A percentile compares a stretch with the other conserved stretches of the same genome.
phyloP scores from a whole-genome alignment of 2,329 filamentous ascomycete genomes.

The Ophiostoma ulmi region DNA sequence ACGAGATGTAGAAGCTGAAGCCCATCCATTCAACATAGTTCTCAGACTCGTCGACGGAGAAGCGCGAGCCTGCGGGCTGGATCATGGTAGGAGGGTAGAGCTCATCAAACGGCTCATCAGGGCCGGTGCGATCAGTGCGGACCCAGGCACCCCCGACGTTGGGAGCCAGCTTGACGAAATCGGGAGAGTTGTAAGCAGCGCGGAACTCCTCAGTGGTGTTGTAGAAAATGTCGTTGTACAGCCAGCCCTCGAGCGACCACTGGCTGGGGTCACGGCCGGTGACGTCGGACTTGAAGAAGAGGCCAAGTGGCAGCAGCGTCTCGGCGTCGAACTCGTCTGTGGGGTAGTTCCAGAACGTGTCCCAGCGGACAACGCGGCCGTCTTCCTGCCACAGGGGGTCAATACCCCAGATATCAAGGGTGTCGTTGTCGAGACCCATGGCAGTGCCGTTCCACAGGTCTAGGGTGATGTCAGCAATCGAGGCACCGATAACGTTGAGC shows the following conservation, averaged over 20 bases:
- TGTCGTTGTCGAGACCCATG: slow-evolving; percentile 40
- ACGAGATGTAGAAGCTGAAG: slow-evolving; percentile 48
- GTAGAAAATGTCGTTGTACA: slow-evolving; percentile 52
- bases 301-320: slow-evolving; percentile 43
- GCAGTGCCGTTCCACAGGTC: slow-evolving; percentile 42
- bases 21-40: slow-evolving; percentile 50
- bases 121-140: slow-evolving; percentile 39
- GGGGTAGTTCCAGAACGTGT: slow-evolving; percentile 41
- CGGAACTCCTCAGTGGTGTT: slow-evolving; percentile 45
- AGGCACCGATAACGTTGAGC: slow-evolving; percentile 35
- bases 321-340: slow-evolving; percentile 39
- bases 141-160: slow-evolving; percentile 47
- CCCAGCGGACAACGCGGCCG: slow-evolving; percentile 44
- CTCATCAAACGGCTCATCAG: slow-evolving; percentile 35
- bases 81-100: slow-evolving; percentile 37
- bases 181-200: slow-evolving; percentile 39
- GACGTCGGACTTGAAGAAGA: slow-evolving; percentile 44
- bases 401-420: slow-evolving; percentile 39
- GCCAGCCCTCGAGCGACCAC: slow-evolving; percentile 50
- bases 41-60: slow-evolving; percentile 39
- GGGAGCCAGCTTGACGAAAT: slow-evolving; percentile 44
- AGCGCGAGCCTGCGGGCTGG: slow-evolving; percentile 39
- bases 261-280: slow-evolving; percentile 47
- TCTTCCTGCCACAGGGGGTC: slow-evolving; percentile 41
- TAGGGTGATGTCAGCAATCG: slow-evolving; percentile 40